phyloP scores from a whole-genome alignment of 1,284 basidiomycete genomes.

The Volvariella surrecta region DNA sequence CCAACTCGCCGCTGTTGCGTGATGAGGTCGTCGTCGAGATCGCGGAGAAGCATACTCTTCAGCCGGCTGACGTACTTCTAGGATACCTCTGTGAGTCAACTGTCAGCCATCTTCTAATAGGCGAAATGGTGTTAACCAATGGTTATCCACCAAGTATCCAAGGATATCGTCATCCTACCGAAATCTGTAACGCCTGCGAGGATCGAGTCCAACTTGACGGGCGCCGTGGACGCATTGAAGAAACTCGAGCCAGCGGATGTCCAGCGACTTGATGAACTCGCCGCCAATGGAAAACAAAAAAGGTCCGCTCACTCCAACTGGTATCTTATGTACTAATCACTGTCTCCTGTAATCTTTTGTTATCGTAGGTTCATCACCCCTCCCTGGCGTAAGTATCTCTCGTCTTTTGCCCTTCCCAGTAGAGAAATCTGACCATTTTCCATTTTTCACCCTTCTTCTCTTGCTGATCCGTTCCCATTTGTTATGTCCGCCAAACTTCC shows the following conservation, averaged over 20 bases:
- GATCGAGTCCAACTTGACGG: constrained; percentile 62
- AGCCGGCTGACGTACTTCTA: constrained; percentile 57
- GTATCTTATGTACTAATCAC: constrained; percentile 1
- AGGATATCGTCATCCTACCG: constrained; percentile 59
- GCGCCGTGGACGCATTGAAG: constrained; percentile 36
- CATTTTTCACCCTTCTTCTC: constrained; percentile 5
- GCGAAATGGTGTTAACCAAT: neutral
- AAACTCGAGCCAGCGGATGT: constrained; percentile 56
- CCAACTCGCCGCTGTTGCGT: constrained; percentile 56
- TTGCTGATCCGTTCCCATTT: neutral
- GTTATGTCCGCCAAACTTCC: no score
- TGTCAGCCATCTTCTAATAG: constrained; percentile 1
- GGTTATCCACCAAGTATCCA: constrained; percentile 38
- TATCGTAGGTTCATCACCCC: constrained; percentile 46
- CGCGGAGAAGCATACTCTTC: constrained; percentile 51
- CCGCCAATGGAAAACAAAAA: constrained; percentile 64
- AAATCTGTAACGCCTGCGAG: constrained; percentile 73
- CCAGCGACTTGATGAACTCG: constrained; percentile 53
- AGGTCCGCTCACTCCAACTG: constrained; percentile 25
- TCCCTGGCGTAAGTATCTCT: constrained; percentile 49
- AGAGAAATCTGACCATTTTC: neutral
- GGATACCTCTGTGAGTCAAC: constrained; percentile 49
- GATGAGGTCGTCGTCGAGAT: constrained; percentile 63
- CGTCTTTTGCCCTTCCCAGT: constrained; percentile 1
- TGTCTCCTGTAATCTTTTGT: constrained; percentile 1